phyloP scores from a whole-genome alignment of 2,329 filamentous ascomycete species.

The Gaeumannomyces tritici region DNA sequence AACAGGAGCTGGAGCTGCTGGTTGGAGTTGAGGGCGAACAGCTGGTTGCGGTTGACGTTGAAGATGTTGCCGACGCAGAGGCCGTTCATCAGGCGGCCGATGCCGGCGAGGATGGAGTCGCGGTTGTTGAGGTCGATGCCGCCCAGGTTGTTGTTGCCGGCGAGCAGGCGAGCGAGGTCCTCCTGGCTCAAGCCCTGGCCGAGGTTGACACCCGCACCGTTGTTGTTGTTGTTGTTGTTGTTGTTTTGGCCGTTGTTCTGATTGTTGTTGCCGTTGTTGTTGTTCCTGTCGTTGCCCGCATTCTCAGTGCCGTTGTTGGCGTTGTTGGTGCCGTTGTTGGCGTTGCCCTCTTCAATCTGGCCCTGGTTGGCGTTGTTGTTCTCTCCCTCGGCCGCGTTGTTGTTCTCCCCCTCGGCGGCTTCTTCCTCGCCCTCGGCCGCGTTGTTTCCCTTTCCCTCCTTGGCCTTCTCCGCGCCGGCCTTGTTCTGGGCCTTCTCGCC shows the following conservation, averaged over 20 bases:
- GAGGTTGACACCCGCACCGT: constrained; percentile 6
- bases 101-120: constrained; percentile 17
- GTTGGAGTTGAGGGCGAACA: constrained; percentile 13
- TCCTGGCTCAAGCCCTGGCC: constrained; percentile 11
- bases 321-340: neutral
- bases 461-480: too few relatives aligned
- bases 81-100: constrained; percentile 17
- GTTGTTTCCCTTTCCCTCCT: neutral
- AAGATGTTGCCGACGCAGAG: constrained; percentile 18
- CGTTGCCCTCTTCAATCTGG: neutral
- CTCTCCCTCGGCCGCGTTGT: constrained; percentile 4
- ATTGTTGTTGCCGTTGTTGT: constrained; percentile 6
- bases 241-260: constrained; percentile 7
- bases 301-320: constrained; percentile 3
- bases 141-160: constrained; percentile 18
- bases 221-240: constrained; percentile 3
- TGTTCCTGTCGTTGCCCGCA: constrained; percentile 5
- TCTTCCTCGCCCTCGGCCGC: constrained; percentile 2
- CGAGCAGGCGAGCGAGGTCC: constrained; percentile 8
- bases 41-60: constrained; percentile 12
- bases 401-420: constrained; percentile 2
- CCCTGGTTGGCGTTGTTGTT: constrained; percentile 1
- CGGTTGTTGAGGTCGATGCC: constrained; percentile 19
- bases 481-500: constrained; percentile 1
- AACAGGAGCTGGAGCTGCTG: constrained; percentile 20